These are phyloP conservation scores for Voacanga thouarsii DNA, from an alignment of 257 asterid species.

Conservation along the genomic window DNA sequence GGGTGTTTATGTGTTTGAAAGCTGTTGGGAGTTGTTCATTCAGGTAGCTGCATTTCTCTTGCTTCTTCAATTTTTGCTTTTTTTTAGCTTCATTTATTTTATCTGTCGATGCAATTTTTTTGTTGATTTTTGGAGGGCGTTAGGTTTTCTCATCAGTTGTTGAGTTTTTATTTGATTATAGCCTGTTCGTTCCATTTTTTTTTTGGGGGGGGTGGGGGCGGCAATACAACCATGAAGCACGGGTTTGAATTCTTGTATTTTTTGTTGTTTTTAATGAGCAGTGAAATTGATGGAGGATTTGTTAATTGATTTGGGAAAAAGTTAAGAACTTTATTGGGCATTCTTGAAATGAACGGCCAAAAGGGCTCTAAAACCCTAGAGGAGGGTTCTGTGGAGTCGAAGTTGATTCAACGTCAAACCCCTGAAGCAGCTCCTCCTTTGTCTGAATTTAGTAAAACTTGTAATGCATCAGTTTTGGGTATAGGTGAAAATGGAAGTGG, in stretches of 20 bases:
- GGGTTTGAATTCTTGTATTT: background rate
- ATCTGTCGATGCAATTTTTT: background rate
- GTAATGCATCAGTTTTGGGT: constrained; percentile 22
- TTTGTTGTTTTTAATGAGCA: constrained; percentile 33
- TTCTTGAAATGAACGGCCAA: constrained; percentile 42
- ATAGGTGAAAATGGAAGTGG: background rate
- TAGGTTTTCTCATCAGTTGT: background rate
- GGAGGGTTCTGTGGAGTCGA: constrained; percentile 27
- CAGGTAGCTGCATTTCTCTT: constrained; percentile 3
- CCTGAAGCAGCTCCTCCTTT: constrained; percentile 25
- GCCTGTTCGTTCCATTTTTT: background rate
- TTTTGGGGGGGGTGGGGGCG: no score
- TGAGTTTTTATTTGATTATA: background rate
- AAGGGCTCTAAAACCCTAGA: constrained; percentile 37
- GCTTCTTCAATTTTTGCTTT: background rate
- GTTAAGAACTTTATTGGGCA: constrained; percentile 36
- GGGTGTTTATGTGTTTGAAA: background rate
- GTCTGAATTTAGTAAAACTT: constrained; percentile 28
- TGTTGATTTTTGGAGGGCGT: background rate
- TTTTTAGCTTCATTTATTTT: background rate
- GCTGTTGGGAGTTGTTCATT: background rate
- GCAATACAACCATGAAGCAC: background rate
- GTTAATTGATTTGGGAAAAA: constrained; percentile 29
- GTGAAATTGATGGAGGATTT: constrained; percentile 26
- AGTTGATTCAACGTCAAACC: constrained; percentile 22